Evolutionary conservation across 768 basidiomycete species (phyloP).

Genomic region (Russula ochroleuca): DNA sequence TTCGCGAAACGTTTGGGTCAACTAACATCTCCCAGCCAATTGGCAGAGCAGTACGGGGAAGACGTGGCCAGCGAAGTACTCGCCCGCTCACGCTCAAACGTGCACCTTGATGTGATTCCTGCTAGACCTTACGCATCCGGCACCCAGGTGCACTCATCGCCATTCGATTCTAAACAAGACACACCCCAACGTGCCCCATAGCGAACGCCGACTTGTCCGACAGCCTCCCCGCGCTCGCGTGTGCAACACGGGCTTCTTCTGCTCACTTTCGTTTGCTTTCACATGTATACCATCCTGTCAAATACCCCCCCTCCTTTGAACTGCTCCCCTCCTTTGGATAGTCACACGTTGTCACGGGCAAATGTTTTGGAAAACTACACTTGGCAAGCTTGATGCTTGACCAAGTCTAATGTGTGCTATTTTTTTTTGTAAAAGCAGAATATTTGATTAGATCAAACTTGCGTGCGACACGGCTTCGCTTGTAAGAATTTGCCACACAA

Average conservation of each 20-base stretch:
- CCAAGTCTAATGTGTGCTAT: neutral
- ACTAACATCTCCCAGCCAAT: constrained; percentile 46
- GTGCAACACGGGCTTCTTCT: neutral
- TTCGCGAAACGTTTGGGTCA: neutral
- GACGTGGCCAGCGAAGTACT: constrained; percentile 58
- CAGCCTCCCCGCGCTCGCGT: neutral
- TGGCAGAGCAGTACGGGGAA: constrained; percentile 68
- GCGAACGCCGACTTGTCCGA: neutral
- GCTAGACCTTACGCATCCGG: constrained; percentile 31
- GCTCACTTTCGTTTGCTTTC: neutral
- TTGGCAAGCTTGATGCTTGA: neutral
- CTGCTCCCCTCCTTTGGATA: neutral
- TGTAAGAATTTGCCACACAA: neutral
- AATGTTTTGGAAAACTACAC: neutral
- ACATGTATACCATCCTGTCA: neutral
- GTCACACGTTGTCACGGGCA: neutral
- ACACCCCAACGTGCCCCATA: neutral
- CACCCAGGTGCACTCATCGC: neutral
- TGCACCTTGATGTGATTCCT: constrained; percentile 39
- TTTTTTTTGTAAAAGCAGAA: neutral
- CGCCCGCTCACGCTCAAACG: constrained; percentile 52
- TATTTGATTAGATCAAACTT: neutral
- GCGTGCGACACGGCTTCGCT: neutral
- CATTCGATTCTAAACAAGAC: constrained; percentile 7
- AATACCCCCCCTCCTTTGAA: neutral